phyloP scores from a whole-genome alignment of 1,284 basidiomycete genomes.

The Pseudomicrostroma phylloplanum region DNA sequence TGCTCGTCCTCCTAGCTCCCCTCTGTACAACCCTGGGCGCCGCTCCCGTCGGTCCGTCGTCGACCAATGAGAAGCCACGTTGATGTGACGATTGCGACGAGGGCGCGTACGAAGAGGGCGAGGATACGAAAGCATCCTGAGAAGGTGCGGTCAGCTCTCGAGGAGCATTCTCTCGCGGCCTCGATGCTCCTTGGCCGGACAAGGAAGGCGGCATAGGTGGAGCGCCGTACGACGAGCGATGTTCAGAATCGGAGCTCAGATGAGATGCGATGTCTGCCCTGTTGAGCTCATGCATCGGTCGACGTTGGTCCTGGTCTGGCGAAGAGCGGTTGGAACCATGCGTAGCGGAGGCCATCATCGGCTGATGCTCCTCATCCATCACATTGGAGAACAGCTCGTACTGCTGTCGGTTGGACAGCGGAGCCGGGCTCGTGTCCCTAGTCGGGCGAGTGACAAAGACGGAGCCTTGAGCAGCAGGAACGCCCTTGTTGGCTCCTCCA shows the following conservation, averaged over 20 bases:
- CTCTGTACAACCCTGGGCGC: constrained; percentile 2
- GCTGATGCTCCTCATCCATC: constrained; percentile 35
- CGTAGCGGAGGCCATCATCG: constrained; percentile 22
- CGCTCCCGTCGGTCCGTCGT: constrained; percentile 37
- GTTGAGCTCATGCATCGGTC: neutral
- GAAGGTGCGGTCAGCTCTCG: too few species aligned
- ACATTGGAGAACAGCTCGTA: constrained; percentile 29
- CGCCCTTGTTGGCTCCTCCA: constrained; percentile 22
- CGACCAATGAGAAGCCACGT: constrained; percentile 41
- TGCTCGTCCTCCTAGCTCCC: constrained; percentile 2
- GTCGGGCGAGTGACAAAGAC: constrained; percentile 20
- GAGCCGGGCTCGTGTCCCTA: constrained; percentile 22
- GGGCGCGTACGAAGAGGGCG: neutral
- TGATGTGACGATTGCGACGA: constrained; percentile 1
- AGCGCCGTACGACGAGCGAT: neutral
- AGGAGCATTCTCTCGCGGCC: constrained; percentile 8
- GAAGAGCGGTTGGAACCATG: constrained; percentile 25
- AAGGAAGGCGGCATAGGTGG: neutral
- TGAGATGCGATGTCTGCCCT: constrained; percentile 1
- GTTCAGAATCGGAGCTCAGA: constrained; percentile 1
- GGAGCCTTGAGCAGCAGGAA: constrained; percentile 5
- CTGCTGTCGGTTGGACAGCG: neutral
- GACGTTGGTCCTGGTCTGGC: constrained; percentile 23
- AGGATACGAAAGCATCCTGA: too few species aligned
- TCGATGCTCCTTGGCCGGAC: neutral